Base-by-base conservation (phyloP, 352 stramenopile genomes). In the Globisporangium nunn region DNA sequence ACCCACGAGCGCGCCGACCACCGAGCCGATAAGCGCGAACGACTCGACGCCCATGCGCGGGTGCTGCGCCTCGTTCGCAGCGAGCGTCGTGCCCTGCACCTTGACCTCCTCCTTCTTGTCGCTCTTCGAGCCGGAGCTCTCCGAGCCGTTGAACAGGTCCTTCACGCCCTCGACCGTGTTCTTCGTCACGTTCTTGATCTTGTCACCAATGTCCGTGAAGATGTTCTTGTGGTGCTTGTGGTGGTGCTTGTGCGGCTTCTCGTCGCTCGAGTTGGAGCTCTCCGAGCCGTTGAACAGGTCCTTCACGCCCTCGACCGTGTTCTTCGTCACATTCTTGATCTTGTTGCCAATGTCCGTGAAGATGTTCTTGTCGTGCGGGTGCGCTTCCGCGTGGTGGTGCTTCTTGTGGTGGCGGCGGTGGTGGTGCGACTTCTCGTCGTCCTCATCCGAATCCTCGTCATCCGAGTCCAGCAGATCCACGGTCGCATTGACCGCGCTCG, bases 371-470 rank as follows among this genome's bases (percentile, higher is more conserved):
- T 50, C 23, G 39, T 52, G n/a, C 39, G 23, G 23, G 23, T 23
- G 23, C 23, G 23, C 23, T 23, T 23, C 23, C 23, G 23, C 23
- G 23, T 23, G 23, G 23, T 23, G 23, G 23, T 23, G 23, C 23
- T 23, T 23, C 23, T 23, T 23, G 23, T 64, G 15, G 6, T 49
- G 15, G 14, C 49, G n/a, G 51, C 55, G 43, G 39, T 69, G 46
- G 56, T 67, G 37, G 15, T 55, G 46, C 6, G 48, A n/a, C 18
- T 60, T 48, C 10, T 65, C 33, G n/a, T 45, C n/a, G 40, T 62
- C 56, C 28, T 69, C 63, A 17, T 73, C 58, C 10, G 68, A 61
- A 17, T 73, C 68, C 33, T 37, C 33, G 14, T 65, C 59, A 17
- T 54, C 61, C 15, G 52, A 58, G 17, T 47, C 41, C 41, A 47